Conservation (phyloP, 768 basidiomycete genomes). For the Tricholoma bakamatsutake region DNA sequence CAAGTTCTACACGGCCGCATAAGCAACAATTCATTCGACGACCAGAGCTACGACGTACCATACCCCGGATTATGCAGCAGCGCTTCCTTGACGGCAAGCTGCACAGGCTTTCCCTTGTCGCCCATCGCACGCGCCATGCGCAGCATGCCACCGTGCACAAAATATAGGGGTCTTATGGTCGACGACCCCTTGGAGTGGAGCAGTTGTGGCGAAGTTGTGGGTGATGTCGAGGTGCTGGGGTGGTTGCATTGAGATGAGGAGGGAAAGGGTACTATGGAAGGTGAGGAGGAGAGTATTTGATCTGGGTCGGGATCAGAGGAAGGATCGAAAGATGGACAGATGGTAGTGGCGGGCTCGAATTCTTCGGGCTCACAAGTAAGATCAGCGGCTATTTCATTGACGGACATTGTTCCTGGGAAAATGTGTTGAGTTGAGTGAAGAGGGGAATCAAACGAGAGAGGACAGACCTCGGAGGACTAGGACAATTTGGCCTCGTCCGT, state of each 20-base stretch:
- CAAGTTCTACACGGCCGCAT: conserved; percentile 40
- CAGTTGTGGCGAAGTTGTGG: conserved; percentile 16
- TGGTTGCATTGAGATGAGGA: conserved; percentile 17
- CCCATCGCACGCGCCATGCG: conserved; percentile 80
- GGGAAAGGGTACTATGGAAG: conserved; percentile 35
- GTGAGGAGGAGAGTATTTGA: conserved; percentile 21
- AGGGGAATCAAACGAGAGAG: neutral
- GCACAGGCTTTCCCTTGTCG: conserved; percentile 67
- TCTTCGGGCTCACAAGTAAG: conserved; percentile 73
- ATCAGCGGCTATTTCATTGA: conserved; percentile 84
- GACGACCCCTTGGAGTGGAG: conserved; percentile 7
- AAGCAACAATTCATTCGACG: neutral
- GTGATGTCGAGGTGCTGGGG: conserved; percentile 6
- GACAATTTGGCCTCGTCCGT: conserved; percentile 66
- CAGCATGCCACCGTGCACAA: conserved; percentile 79
- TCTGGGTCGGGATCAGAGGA: conserved; percentile 21
- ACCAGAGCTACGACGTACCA: conserved; percentile 39
- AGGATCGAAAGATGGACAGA: conserved; percentile 4
- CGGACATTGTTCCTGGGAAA: conserved; percentile 66
- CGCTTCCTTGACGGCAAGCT: conserved; percentile 66
- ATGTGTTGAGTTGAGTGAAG: neutral
- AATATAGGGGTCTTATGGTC: conserved; percentile 31
- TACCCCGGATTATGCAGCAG: conserved; percentile 64
- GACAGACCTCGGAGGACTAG: conserved; percentile 61
- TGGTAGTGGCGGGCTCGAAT: conserved; percentile 49